Evolutionary conservation across 306 rosid genomes (phyloP).

Genomic region (Canavalia gladiata): DNA sequence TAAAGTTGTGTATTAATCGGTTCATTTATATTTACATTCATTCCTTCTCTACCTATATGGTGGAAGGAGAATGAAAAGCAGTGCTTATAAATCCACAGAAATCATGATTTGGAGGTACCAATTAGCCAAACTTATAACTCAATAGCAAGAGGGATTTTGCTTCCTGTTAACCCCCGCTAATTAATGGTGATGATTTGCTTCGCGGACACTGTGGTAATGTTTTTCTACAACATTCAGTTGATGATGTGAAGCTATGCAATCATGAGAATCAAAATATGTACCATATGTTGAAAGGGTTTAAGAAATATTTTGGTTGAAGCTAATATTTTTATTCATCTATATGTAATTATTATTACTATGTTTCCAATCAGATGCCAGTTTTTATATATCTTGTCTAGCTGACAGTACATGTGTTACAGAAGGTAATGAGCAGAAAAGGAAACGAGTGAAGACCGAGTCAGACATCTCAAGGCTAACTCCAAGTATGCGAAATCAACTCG

Average conservation of each 20-base stretch:
- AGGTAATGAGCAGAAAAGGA: conserved; percentile 89
- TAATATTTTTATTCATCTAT: conserved; percentile 2
- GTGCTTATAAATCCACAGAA: conserved; percentile 18
- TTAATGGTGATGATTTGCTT: conserved; percentile 42
- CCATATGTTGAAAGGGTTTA: conserved; percentile 19
- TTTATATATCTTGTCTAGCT: conserved; percentile 42
- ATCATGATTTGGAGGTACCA: conserved; percentile 36
- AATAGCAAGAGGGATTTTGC: conserved; percentile 31
- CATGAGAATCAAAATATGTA: conserved; percentile 18
- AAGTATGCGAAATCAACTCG: conserved; percentile 73
- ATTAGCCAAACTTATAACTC: conserved; percentile 25
- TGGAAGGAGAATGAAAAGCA: conserved; percentile 42
- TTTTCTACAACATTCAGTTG: conserved; percentile 40
- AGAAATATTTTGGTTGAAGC: conserved; percentile 29
- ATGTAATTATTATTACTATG: conserved; percentile 16
- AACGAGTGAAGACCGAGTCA: conserved; percentile 82
- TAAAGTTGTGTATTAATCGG: conserved; percentile 21
- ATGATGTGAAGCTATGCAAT: conserved; percentile 33
- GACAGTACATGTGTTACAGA: conserved; percentile 66
- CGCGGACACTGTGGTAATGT: conserved; percentile 27
- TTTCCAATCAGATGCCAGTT: conserved; percentile 40
- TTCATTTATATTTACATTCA: conserved; percentile 23
- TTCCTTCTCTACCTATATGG: conserved; percentile 40
- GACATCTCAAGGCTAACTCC: conserved; percentile 79
- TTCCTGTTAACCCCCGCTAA: conserved; percentile 38